Percentiles rank a stretch among this genome's conserved stretches.
Conservation (phyloP, 2,329 filamentous ascomycete genomes). For the Talaromyces atroroseus region DNA sequence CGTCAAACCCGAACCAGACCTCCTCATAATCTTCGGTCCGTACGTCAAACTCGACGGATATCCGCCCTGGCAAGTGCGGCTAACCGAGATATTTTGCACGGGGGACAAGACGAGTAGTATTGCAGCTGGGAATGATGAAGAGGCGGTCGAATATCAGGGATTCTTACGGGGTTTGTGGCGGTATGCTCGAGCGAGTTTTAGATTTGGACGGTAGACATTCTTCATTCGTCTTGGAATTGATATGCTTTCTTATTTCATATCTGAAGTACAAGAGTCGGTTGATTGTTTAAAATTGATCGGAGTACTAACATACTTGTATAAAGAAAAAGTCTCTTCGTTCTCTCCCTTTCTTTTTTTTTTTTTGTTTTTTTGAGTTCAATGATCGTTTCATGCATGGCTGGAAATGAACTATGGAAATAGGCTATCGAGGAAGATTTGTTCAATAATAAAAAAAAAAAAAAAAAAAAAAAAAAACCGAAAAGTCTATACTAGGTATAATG, state of each 20-base stretch:
- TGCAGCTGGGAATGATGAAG: constrained; percentile 35
- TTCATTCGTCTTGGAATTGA: too few species aligned
- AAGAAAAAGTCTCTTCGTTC: too few species aligned
- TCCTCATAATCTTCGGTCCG: constrained; percentile 81
- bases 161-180: constrained; percentile 80
- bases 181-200: constrained; percentile 82
- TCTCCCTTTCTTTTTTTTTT: too few species aligned
- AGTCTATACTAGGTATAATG: background rate
- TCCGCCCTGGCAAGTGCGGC: constrained; percentile 89
- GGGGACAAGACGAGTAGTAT: constrained; percentile 36
- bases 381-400: too few species aligned
- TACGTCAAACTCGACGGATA: constrained; percentile 82
- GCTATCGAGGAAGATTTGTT: background rate
- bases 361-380: too few species aligned
- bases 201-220: constrained; percentile 59
- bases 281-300: too few species aligned
- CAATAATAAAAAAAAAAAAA: background rate
- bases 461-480: background rate
- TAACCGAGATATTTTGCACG: constrained; percentile 85
- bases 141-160: constrained; percentile 79
- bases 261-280: too few species aligned
- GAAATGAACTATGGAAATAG: too few species aligned
- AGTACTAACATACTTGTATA: too few species aligned
- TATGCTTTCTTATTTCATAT: background rate
- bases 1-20: constrained; percentile 82